phyloP scores from a whole-genome alignment of 2,329 filamentous ascomycete species.

The Apiospora hydei region DNA sequence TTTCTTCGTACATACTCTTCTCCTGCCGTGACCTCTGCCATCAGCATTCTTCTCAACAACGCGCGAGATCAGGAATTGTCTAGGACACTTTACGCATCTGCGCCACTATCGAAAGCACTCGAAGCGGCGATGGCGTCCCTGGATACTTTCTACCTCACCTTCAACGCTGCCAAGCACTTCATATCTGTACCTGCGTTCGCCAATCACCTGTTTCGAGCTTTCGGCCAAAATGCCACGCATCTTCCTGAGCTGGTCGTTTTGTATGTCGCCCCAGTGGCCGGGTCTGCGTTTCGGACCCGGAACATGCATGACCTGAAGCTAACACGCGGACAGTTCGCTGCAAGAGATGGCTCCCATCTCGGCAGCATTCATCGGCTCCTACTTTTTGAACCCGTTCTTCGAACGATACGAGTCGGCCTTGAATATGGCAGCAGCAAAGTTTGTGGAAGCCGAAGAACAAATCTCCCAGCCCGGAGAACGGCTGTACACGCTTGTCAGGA shows the following conservation, averaged over 20 bases:
- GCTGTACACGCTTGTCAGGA: slow-evolving; percentile 73
- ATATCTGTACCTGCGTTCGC: slow-evolving; percentile 77
- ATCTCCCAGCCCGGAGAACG: slow-evolving; percentile 32
- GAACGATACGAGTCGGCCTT: slow-evolving; percentile 74
- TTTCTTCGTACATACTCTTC: neutral
- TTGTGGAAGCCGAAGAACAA: slow-evolving; percentile 33
- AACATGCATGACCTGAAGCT: slow-evolving; percentile 30
- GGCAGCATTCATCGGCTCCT: slow-evolving; percentile 84
- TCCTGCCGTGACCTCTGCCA: neutral
- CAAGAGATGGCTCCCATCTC: slow-evolving; percentile 90
- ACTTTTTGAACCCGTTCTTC: slow-evolving; percentile 80
- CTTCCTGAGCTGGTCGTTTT: slow-evolving; percentile 64
- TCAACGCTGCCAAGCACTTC: slow-evolving; percentile 81
- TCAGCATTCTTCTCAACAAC: neutral
- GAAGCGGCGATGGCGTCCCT: slow-evolving; percentile 56
- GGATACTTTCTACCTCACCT: slow-evolving; percentile 81
- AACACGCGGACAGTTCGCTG: slow-evolving; percentile 65
- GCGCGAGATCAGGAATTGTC: neutral
- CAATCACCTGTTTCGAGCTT: slow-evolving; percentile 68
- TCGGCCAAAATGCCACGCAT: slow-evolving; percentile 56
- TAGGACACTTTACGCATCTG: neutral
- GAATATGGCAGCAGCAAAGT: slow-evolving; percentile 67
- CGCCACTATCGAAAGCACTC: neutral
- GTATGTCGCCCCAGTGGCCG: slow-evolving; percentile 49
- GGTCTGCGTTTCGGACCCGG: neutral